Conservation (phyloP, 352 stramenopile genomes). For the Phytophthora macrochlamydospora region DNA sequence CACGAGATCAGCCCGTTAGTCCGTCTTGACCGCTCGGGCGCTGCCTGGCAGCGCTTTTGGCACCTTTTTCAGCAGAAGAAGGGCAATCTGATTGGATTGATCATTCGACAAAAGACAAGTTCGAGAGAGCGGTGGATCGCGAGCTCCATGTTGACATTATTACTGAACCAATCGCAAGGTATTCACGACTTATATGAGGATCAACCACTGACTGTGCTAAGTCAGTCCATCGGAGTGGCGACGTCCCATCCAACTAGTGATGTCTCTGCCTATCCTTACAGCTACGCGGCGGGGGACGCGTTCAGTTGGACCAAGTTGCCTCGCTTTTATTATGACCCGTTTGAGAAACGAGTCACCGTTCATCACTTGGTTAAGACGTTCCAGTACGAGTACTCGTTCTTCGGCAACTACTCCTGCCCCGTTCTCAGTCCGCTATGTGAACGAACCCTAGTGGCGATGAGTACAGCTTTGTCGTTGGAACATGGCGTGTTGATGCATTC, state of each 20-base stretch:
- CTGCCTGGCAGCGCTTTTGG: constrained; percentile 57
- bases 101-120: constrained; percentile 33
- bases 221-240: constrained; percentile 16
- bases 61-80: constrained; percentile 51
- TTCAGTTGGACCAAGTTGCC: constrained; percentile 71
- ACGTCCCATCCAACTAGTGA: constrained; percentile 26
- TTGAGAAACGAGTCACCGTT: constrained; percentile 58
- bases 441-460: constrained; percentile 60
- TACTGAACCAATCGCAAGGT: constrained; percentile 49
- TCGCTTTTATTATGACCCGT: constrained; percentile 65
- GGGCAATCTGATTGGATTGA: constrained; percentile 47
- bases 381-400: constrained; percentile 69
- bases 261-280: constrained; percentile 40
- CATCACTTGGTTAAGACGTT: constrained; percentile 66
- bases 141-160: constrained; percentile 49
- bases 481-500: constrained; percentile 54
- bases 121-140: constrained; percentile 41
- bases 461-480: constrained; percentile 57
- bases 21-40: constrained; percentile 38
- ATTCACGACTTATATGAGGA: constrained; percentile 64
- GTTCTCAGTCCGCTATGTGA: constrained; percentile 69
- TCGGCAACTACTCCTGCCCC: constrained; percentile 44
- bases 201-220: constrained; percentile 19
- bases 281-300: constrained; percentile 47
- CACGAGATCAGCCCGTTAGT: constrained; percentile 54